A percentile compares a stretch with the other conserved stretches of the same genome.
Evolutionary conservation across 768 basidiomycete genomes (phyloP).

Genomic region (Auricularia sp.): DNA sequence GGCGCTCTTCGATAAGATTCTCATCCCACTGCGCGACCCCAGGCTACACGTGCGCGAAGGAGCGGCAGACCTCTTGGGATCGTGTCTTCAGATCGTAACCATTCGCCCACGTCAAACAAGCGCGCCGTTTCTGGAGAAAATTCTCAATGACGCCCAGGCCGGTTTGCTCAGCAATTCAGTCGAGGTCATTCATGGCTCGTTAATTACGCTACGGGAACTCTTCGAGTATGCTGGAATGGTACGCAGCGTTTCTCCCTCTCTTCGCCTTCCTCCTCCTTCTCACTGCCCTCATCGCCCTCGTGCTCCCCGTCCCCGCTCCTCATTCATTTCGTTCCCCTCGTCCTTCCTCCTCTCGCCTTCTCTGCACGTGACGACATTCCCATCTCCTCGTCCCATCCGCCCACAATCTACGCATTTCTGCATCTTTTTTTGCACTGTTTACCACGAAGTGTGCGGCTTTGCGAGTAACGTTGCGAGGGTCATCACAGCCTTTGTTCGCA

Average conservation of each 20-base stretch:
- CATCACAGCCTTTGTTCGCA: too few species aligned
- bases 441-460: too few species aligned
- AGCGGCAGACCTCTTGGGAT: constrained; percentile 86
- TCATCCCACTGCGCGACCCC: constrained; percentile 79
- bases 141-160: constrained; percentile 77
- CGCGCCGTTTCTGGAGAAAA: constrained; percentile 55
- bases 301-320: too few species aligned
- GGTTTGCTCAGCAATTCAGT: constrained; percentile 71
- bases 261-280: too few species aligned
- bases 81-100: constrained; percentile 80
- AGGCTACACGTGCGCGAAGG: constrained; percentile 85
- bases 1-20: constrained; percentile 85
- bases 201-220: constrained; percentile 85
- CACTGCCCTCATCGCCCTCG: too few species aligned
- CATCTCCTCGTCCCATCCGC: too few species aligned
- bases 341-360: too few species aligned
- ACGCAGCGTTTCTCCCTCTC: constrained; percentile 17
- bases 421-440: too few species aligned
- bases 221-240: constrained; percentile 93
- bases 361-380: too few species aligned
- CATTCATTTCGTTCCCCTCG: too few species aligned
- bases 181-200: constrained; percentile 85
- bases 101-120: constrained; percentile 59
- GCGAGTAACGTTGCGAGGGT: too few species aligned
- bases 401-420: too few species aligned